These are phyloP conservation scores for Krasilnikovozyma curviuscula DNA, from an alignment of 768 basidiomycete species.

Conservation along the genomic window DNA sequence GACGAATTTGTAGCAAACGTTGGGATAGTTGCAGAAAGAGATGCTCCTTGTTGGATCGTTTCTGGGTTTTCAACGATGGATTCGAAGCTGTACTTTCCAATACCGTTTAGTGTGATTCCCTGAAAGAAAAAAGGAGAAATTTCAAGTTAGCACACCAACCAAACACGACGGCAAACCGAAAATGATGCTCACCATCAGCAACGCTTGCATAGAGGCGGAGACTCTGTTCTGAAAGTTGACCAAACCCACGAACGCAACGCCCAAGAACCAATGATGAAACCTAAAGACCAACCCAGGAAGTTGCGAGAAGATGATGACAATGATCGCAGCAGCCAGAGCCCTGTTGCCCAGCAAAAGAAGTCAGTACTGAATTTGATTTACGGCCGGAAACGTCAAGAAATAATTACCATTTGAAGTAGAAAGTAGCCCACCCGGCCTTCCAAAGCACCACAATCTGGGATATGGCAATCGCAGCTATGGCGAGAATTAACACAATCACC, in stretches of 20 bases:
- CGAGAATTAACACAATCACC: slow-evolving; percentile 46
- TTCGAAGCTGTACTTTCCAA: slow-evolving; percentile 58
- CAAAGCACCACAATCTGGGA: slow-evolving; percentile 69
- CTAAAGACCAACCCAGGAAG: too few relatives aligned
- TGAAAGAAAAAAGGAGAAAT: slow-evolving; percentile 36
- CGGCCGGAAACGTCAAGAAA: neutral
- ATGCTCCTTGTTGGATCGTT: slow-evolving; percentile 54
- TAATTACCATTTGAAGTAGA: slow-evolving; percentile 56
- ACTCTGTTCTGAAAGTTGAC: slow-evolving; percentile 46
- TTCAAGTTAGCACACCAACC: neutral
- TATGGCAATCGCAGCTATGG: slow-evolving; percentile 40
- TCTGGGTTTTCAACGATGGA: slow-evolving; percentile 46
- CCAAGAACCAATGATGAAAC: too few relatives aligned
- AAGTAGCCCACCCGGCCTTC: slow-evolving; percentile 63
- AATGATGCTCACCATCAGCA: too few relatives aligned
- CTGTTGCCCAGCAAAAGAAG: slow-evolving; percentile 1
- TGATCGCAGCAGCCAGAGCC: slow-evolving; percentile 37
- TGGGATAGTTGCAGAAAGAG: slow-evolving; percentile 49
- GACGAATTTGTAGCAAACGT: slow-evolving; percentile 55
- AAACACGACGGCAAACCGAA: slow-evolving; percentile 24
- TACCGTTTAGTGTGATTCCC: slow-evolving; percentile 63
- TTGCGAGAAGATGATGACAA: slow-evolving; percentile 46
- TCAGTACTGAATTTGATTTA: neutral
- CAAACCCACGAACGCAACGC: too few relatives aligned
- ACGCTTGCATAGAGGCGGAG: too few relatives aligned